Conservation (phyloP, 805 yeast genomes). For the Candida sakaeoensis region DNA sequence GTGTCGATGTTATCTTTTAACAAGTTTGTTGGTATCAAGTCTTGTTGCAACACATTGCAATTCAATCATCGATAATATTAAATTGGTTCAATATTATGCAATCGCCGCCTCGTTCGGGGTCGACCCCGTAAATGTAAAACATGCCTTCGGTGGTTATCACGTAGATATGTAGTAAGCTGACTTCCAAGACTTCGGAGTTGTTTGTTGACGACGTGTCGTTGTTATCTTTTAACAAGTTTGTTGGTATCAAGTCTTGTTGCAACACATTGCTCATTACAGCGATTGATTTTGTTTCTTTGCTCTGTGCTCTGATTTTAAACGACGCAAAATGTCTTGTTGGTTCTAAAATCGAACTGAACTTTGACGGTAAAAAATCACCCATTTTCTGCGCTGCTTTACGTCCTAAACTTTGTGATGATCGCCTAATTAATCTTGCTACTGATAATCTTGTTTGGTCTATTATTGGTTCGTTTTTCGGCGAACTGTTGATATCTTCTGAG, state of each 20-base stretch:
- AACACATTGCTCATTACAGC: constrained; percentile 42
- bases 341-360: constrained; percentile 78
- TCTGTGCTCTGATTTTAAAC: constrained; percentile 54
- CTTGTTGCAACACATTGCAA: constrained; percentile 28
- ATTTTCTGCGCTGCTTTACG: constrained; percentile 81
- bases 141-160: constrained; percentile 82
- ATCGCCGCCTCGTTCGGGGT: constrained; percentile 90
- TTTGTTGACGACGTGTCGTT: constrained; percentile 11
- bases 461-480: constrained; percentile 51
- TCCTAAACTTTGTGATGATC: constrained; percentile 75
- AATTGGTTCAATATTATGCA: constrained; percentile 76
- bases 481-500: constrained; percentile 19
- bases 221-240: constrained; percentile 19
- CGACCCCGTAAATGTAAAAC: constrained; percentile 75
- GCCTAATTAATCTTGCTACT: constrained; percentile 69
- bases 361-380: constrained; percentile 82
- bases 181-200: constrained; percentile 22
- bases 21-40: constrained; percentile 27
- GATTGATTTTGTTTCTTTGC: constrained; percentile 39
- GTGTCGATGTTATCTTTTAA: constrained; percentile 13
- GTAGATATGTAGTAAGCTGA: constrained; percentile 45
- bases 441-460: constrained; percentile 69
- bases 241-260: constrained; percentile 29
- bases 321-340: constrained; percentile 91
- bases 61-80: constrained; percentile 41